Base-by-base conservation (phyloP, 1,284 basidiomycete genomes). In the Kalmanozyma brasiliensis region DNA sequence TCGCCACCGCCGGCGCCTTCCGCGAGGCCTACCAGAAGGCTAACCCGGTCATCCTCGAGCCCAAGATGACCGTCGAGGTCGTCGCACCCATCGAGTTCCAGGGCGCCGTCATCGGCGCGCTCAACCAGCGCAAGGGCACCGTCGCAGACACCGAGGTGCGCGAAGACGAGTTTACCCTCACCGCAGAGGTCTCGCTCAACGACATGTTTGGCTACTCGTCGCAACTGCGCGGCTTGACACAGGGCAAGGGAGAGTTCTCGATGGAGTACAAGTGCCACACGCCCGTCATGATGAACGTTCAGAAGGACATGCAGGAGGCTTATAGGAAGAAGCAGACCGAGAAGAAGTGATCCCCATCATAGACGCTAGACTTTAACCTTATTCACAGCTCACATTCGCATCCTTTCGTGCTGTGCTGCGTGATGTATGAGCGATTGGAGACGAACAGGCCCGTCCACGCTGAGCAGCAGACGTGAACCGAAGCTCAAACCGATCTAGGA, bases 41-140 rank as follows among this genome's bases (percentile, higher is more conserved):
- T 20, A 85, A 85, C 41, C 89, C 93, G 0, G 89, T 93, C 55
- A 91, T 98, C 58, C 86, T 98, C 34, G 96, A 99, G 82, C 96
- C 96, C 20, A 91, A 97, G 84, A 99, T 99, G 96, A 92, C 89
- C 14, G 96, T 99, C 45, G 96, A 99, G 82, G 92, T 98, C 20
- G 90, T 97, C 38, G 94, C 95, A 0, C 96, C 96, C 2, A 87
- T 89, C 35, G 96, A 99, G 82, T 99, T 97, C 87, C 96, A 98
- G 83, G 95, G 94, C 86, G 87, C 88, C 38, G 95, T 98, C 49
- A 97, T 98, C 77, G 94, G 95, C 41, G 92, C 92, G 14, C 85
- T 98, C 77, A 99, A 97, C 83, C 89, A 92, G 64, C 88, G 96
- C 34, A 89, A 93, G 62, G 96, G 96, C 2, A 94, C 92, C 7